Evolutionary conservation across 2,329 filamentous ascomycete species (phyloP).

Genomic region (Fusarium sp.): DNA sequence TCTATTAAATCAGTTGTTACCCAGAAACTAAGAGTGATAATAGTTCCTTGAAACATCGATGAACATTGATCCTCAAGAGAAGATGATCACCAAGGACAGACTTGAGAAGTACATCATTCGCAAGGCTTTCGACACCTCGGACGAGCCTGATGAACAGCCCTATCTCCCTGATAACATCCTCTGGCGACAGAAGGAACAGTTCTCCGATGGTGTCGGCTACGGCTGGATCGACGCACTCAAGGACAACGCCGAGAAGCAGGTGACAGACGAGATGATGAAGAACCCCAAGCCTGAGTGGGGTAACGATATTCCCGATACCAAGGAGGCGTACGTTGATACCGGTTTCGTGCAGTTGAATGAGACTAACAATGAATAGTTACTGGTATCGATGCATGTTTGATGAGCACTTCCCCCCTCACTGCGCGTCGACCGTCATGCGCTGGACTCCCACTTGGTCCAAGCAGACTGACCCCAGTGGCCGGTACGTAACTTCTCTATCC

Average conservation of each 20-base stretch:
- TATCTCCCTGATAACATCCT: constrained; percentile 97
- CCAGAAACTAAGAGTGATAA: constrained; percentile 29
- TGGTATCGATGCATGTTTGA: constrained; percentile 99
- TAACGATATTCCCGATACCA: constrained; percentile 88
- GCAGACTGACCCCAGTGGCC: constrained; percentile 93
- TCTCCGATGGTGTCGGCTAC: constrained; percentile 97
- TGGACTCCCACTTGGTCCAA: constrained; percentile 99
- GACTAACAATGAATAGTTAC: constrained; percentile 64
- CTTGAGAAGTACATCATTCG: constrained; percentile 99
- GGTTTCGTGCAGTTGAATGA: background rate
- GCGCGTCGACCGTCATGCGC: constrained; percentile 90
- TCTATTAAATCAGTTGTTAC: background rate
- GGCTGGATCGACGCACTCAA: constrained; percentile 98
- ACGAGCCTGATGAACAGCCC: constrained; percentile 79
- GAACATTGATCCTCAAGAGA: constrained; percentile 93
- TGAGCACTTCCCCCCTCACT: constrained; percentile 93
- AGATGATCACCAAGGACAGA: constrained; percentile 89
- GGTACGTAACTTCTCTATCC: constrained; percentile 57
- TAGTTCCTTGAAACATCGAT: constrained; percentile 90
- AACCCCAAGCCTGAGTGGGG: constrained; percentile 98
- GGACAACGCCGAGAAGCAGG: constrained; percentile 87
- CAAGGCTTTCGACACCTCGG: constrained; percentile 94
- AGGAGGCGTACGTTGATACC: constrained; percentile 77
- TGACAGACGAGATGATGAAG: constrained; percentile 98
- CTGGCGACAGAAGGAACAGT: constrained; percentile 99